Base-by-base conservation (phyloP, 2,329 filamentous ascomycete genomes). In the Xylariaceae sp. region DNA sequence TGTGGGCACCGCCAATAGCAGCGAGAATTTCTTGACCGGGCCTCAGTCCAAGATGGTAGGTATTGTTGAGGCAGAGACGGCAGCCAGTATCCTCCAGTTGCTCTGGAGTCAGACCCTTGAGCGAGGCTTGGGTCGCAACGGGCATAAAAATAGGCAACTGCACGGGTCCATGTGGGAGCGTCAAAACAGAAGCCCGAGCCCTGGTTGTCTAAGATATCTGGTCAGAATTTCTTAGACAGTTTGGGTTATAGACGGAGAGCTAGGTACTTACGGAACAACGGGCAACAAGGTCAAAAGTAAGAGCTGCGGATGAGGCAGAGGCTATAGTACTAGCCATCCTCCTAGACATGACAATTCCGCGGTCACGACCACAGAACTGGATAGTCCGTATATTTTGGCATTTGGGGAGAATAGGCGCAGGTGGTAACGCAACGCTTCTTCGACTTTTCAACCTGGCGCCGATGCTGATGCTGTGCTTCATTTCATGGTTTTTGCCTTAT, bases 131-230 rank as follows among this genome's bases (percentile, higher is more conserved):
- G 0, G 94, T 99, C 29, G 94, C 94, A 41, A 99, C 94, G 15
- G 94, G 94, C 94, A 99, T 99, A 72, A 99, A 99, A 54, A 97
- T 85, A 7, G 95, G 94, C 29, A 97, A 81, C 64, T 88, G 83
- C 22, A 99, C 92, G 1, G 87, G 80, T 54, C 94, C 94, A 83
- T 99, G 95, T 47, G 94, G 92, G 22, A 99, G 84, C 45, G 86
- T 87, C 50, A 99, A 79, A 55, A 84, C 85, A 49, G 94, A 94
- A 47, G 94, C 94, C 62, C 94, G 88, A 22, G 94, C 94, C 78
- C 92, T 90, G 10, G 92, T 97, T 46, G 91, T 95, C 92, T 97
- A 60, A 30, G 48, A 43, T 22, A 47, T 8, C 16, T 22, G 13
- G 16, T 58, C 21, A 57, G 54, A 2, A 47, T 37, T 36, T 2